Percentiles rank a stretch among this genome's conserved stretches.
Evolutionary conservation across 345 rosid species (phyloP).

Genomic region (Erodium maritimum): DNA sequence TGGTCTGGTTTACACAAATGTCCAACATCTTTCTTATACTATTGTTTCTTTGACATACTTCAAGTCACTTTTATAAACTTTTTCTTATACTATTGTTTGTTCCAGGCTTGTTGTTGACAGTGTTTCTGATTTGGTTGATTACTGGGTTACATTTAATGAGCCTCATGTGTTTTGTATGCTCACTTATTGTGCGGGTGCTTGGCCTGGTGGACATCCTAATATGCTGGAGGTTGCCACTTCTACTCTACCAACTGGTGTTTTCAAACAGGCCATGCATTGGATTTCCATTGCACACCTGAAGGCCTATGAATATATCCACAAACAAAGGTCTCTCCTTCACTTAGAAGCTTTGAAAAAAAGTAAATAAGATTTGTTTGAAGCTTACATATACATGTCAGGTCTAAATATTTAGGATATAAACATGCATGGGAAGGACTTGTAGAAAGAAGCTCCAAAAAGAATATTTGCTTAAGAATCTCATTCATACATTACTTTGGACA

Average conservation of each 20-base stretch:
- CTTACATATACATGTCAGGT: background rate
- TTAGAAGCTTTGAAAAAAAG: too few species aligned
- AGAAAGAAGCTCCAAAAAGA: too few species aligned
- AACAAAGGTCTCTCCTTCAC: slow-evolving; percentile 29
- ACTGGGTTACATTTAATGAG: slow-evolving; percentile 89
- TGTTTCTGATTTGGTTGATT: slow-evolving; percentile 68
- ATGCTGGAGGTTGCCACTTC: slow-evolving; percentile 82
- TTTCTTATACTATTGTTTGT: slow-evolving; percentile 10
- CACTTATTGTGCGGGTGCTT: slow-evolving; percentile 88
- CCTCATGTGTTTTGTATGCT: slow-evolving; percentile 89
- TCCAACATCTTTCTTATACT: slow-evolving; percentile 2
- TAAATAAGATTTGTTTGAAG: too few species aligned
- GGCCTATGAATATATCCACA: slow-evolving; percentile 78
- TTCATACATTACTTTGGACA: too few species aligned
- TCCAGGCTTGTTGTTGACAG: slow-evolving; percentile 80
- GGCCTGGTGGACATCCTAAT: slow-evolving; percentile 97
- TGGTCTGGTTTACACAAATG: too few species aligned
- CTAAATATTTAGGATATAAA: background rate
- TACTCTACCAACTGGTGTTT: slow-evolving; percentile 82
- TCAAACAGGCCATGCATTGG: slow-evolving; percentile 73
- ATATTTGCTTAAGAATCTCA: too few species aligned
- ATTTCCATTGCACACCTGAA: slow-evolving; percentile 71
- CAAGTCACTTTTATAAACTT: slow-evolving; percentile 4
- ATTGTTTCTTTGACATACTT: slow-evolving; percentile 6
- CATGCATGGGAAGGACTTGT: background rate